Conservation (phyloP, 176 grass and related monocot genomes). For the Oryza nivara region DNA sequence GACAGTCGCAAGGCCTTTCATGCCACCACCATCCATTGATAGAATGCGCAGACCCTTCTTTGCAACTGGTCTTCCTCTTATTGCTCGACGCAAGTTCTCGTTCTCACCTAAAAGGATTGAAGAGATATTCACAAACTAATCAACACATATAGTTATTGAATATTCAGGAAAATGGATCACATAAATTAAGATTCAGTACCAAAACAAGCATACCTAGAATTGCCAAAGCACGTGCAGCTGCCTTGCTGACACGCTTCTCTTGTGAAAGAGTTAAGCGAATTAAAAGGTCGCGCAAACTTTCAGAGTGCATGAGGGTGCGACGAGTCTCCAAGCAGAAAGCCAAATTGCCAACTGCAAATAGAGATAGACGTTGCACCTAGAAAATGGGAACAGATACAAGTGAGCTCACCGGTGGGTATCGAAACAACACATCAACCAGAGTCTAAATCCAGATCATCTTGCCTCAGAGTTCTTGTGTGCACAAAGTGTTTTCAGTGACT, state of each 20-base stretch:
- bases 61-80: constrained; percentile 78
- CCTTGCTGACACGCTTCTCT: constrained; percentile 71
- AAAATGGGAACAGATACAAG: constrained; percentile 52
- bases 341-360: constrained; percentile 96
- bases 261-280: constrained; percentile 76
- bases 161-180: background rate
- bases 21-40: constrained; percentile 98
- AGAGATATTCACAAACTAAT: constrained; percentile 31
- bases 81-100: constrained; percentile 84
- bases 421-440: constrained; percentile 48
- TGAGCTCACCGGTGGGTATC: constrained; percentile 36
- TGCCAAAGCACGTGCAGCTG: constrained; percentile 89
- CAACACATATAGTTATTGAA: constrained; percentile 34
- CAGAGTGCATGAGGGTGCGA: constrained; percentile 79
- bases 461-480: constrained; percentile 93
- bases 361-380: constrained; percentile 92
- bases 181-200: constrained; percentile 12
- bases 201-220: constrained; percentile 72
- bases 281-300: constrained; percentile 84
- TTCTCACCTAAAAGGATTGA: constrained; percentile 77
- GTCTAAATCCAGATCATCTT: constrained; percentile 50
- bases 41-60: constrained; percentile 93
- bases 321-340: constrained; percentile 98
- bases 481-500: constrained; percentile 91
- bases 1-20: constrained; percentile 98